Evolutionary conservation across 2,329 filamentous ascomycete genomes (phyloP).

Genomic region (Venturia asperata): DNA sequence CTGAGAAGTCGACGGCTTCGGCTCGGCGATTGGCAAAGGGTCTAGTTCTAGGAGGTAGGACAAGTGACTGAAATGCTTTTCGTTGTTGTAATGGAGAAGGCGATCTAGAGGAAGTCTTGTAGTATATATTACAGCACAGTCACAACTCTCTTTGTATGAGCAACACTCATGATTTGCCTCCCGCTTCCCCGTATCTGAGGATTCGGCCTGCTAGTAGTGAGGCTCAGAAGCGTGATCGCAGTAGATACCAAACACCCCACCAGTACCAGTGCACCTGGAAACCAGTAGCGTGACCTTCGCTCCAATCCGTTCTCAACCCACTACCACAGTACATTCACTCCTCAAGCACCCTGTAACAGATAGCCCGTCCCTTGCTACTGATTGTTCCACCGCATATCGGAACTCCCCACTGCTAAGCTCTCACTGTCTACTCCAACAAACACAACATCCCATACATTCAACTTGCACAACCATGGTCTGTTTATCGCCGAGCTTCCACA

Average conservation of each 20-base stretch:
- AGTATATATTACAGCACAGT: neutral
- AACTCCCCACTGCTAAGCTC: neutral
- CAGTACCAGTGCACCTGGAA: no score
- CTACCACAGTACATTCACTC: neutral
- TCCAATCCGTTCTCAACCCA: neutral
- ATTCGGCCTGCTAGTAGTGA: neutral
- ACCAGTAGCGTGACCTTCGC: no score
- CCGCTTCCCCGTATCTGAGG: neutral
- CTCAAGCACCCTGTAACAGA: neutral
- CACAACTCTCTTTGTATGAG: no score
- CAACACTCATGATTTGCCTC: neutral
- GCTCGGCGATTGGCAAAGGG: neutral
- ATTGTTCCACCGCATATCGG: neutral
- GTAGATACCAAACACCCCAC: no score
- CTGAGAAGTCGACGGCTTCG: neutral
- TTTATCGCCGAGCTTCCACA: conserved; percentile 11
- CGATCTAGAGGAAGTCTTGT: neutral
- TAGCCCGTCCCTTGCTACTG: neutral
- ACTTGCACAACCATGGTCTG: conserved; percentile 11
- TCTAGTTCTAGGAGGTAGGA: no score
- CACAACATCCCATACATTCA: neutral
- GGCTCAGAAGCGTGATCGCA: conserved; percentile 2
- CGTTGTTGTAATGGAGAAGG: neutral
- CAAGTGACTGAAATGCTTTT: neutral
- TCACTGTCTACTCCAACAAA: neutral